phyloP scores from a whole-genome alignment of 371 early-diverging fungal species.

The Umbelopsis sp. region DNA sequence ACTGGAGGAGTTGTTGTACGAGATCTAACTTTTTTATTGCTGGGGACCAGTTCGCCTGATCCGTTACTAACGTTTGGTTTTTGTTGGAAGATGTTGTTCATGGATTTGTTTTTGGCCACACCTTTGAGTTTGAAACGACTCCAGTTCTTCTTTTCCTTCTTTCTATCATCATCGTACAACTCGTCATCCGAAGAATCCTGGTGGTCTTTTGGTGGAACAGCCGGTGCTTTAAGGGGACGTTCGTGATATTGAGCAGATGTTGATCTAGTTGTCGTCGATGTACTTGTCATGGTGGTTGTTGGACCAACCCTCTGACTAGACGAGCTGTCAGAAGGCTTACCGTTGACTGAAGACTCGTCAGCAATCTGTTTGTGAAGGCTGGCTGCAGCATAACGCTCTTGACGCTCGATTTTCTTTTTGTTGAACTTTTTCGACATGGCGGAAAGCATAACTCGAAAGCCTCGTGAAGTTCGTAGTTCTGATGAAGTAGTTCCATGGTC shows the following conservation, averaged over 20 bases:
- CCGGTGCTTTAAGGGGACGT: conserved; percentile 18
- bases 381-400: conserved; percentile 28
- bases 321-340: background rate
- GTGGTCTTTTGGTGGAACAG: background rate
- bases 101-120: conserved; percentile 24
- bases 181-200: background rate
- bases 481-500: background rate
- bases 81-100: conserved; percentile 34
- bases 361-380: conserved; percentile 14
- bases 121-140: conserved; percentile 26
- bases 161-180: background rate
- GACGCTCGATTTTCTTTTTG: conserved; percentile 43
- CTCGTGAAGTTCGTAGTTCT: conserved; percentile 12
- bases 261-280: conserved; percentile 30
- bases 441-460: conserved; percentile 48
- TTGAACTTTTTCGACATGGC: conserved; percentile 56
- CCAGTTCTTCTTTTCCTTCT: conserved; percentile 28
- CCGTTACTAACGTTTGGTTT: conserved; percentile 9
- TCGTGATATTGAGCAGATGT: conserved; percentile 23
- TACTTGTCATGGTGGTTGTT: conserved; percentile 32
- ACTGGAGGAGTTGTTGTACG: conserved; percentile 14
- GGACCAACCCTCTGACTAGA: conserved; percentile 6
- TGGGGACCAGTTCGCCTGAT: conserved; percentile 20
- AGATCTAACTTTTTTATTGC: conserved; percentile 11
- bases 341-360: background rate